phyloP scores from a whole-genome alignment of 2,329 filamentous ascomycete genomes.

The Fusarium sp. region DNA sequence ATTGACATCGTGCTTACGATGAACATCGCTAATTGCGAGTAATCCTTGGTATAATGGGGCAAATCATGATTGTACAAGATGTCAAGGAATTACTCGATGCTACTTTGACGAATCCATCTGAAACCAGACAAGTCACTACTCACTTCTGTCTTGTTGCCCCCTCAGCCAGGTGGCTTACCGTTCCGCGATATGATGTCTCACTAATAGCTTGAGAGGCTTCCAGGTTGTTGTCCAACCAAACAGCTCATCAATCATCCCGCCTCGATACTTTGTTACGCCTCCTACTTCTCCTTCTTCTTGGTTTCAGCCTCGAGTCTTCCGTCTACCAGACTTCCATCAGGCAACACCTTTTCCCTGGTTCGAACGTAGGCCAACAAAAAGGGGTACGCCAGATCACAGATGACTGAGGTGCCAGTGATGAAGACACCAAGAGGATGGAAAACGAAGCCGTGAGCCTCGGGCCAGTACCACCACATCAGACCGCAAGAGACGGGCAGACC shows the following conservation, averaged over 20 bases:
- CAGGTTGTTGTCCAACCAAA: neutral
- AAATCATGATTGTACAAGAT: neutral
- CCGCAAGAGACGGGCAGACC: slow-evolving; percentile 52
- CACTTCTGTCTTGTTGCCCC: neutral
- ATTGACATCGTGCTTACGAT: neutral
- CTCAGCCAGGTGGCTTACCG: neutral
- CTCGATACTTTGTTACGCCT: neutral
- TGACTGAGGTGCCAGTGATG: slow-evolving; percentile 50
- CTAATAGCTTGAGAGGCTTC: neutral
- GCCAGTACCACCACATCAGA: slow-evolving; percentile 61
- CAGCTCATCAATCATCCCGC: neutral
- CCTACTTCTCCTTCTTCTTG: slow-evolving; percentile 36
- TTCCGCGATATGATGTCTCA: neutral
- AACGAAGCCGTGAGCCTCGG: slow-evolving; percentile 59
- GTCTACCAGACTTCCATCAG: slow-evolving; percentile 50
- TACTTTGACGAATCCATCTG: neutral
- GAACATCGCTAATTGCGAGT: neutral
- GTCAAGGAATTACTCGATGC: neutral
- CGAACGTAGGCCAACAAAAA: slow-evolving; percentile 53
- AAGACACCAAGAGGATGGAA: slow-evolving; percentile 54
- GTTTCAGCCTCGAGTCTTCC: slow-evolving; percentile 13
- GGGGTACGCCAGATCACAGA: slow-evolving; percentile 57
- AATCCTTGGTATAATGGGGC: neutral
- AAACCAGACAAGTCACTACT: slow-evolving; percentile 4
- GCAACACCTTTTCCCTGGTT: slow-evolving; percentile 49